Evolutionary conservation across 108 stramenopile genomes (phyloP).

Genomic region (Nitzschia sp.): DNA sequence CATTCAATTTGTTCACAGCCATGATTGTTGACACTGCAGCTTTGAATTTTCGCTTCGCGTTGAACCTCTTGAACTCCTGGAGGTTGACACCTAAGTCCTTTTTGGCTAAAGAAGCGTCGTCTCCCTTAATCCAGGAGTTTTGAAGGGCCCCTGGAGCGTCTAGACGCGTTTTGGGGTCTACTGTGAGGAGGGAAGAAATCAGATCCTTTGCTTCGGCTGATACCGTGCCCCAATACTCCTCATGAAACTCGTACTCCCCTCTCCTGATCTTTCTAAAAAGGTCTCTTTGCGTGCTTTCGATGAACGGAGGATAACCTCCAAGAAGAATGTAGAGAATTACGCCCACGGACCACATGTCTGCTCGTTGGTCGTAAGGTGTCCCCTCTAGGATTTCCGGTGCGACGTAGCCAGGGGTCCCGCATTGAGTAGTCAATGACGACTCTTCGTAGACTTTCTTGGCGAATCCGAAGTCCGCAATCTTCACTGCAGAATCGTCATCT

Average conservation of each 20-base stretch:
- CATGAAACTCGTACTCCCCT: slow-evolving; percentile 86
- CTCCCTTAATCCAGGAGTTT: slow-evolving; percentile 80
- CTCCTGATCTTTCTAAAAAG: slow-evolving; percentile 80
- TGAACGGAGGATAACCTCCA: slow-evolving; percentile 93
- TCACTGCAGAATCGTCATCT: slow-evolving; percentile 87
- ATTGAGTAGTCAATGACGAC: slow-evolving; percentile 81
- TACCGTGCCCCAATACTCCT: slow-evolving; percentile 85
- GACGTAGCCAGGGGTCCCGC: slow-evolving; percentile 97
- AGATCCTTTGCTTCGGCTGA: slow-evolving; percentile 87
- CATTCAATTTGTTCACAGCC: slow-evolving; percentile 57
- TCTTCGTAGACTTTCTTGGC: slow-evolving; percentile 79
- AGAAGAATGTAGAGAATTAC: slow-evolving; percentile 96
- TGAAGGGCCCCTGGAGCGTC: slow-evolving; percentile 69
- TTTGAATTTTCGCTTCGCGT: slow-evolving; percentile 87
- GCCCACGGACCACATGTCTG: slow-evolving; percentile 98
- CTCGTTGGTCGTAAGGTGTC: slow-evolving; percentile 85
- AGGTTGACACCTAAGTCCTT: slow-evolving; percentile 69
- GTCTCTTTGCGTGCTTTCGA: slow-evolving; percentile 80
- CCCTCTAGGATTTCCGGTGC: slow-evolving; percentile 95
- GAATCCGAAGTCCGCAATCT: slow-evolving; percentile 99
- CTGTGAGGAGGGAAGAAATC: slow-evolving; percentile 70
- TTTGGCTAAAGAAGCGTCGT: slow-evolving; percentile 60
- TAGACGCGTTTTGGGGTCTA: slow-evolving; percentile 63
- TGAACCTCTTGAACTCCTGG: slow-evolving; percentile 71
- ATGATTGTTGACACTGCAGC: slow-evolving; percentile 78